Conservation (phyloP, 2,329 filamentous ascomycete species). For the Phaeosphaeriaceae sp. region DNA sequence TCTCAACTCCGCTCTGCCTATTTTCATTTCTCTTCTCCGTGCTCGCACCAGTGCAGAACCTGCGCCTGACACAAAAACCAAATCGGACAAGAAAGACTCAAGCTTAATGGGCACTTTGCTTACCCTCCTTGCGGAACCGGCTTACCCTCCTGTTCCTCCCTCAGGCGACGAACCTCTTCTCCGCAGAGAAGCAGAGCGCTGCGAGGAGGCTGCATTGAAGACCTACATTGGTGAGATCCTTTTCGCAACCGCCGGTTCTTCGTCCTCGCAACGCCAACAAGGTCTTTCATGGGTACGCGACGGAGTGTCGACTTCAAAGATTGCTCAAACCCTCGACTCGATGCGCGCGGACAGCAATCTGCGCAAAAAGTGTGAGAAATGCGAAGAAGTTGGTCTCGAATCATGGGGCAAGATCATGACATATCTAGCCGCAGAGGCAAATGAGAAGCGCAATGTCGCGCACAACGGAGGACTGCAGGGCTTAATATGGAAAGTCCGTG, state of each 20-base stretch:
- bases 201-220: slow-evolving; percentile 85
- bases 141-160: slow-evolving; percentile 73
- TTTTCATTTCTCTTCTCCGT: slow-evolving; percentile 83
- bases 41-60: slow-evolving; percentile 68
- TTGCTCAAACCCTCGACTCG: slow-evolving; percentile 60
- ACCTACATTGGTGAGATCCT: slow-evolving; percentile 94
- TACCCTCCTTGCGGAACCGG: slow-evolving; percentile 55
- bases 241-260: slow-evolving; percentile 68
- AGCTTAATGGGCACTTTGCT: slow-evolving; percentile 36
- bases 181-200: slow-evolving; percentile 70
- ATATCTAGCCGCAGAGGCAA: slow-evolving; percentile 62
- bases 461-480: slow-evolving; percentile 25
- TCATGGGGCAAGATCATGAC: slow-evolving; percentile 87
- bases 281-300: slow-evolving; percentile 91
- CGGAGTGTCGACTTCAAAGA: slow-evolving; percentile 76
- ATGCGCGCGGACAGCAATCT: slow-evolving; percentile 49
- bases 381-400: slow-evolving; percentile 74
- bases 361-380: slow-evolving; percentile 74
- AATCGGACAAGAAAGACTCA: slow-evolving; percentile 28
- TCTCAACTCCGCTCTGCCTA: slow-evolving; percentile 74
- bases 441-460: slow-evolving; percentile 33
- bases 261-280: slow-evolving; percentile 55
- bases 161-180: slow-evolving; percentile 73
- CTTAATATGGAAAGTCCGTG: slow-evolving; percentile 36
- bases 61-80: neutral